phyloP scores from a whole-genome alignment of 2,329 filamentous ascomycete species.

The Scedosporium boydii region DNA sequence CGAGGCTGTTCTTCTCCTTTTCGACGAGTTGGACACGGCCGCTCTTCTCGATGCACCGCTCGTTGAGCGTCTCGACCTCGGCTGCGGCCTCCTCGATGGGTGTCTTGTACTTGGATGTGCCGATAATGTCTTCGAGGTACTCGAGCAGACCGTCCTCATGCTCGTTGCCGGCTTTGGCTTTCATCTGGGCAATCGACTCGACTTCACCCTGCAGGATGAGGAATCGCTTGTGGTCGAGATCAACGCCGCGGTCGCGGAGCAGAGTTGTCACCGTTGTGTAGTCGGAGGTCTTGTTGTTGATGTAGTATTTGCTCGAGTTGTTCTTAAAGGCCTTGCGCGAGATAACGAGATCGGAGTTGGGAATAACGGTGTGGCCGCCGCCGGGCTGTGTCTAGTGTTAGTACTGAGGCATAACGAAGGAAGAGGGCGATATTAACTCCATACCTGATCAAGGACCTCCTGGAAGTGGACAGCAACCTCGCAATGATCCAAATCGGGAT shows the following conservation, averaged over 20 bases:
- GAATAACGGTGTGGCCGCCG: conserved; percentile 66
- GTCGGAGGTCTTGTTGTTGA: conserved; percentile 80
- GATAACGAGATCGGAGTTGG: conserved; percentile 76
- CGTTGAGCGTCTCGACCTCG: conserved; percentile 87
- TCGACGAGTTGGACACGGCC: conserved; percentile 94
- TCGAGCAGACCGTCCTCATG: conserved; percentile 94
- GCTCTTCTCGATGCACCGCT: conserved; percentile 91
- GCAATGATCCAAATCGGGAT: conserved; percentile 78
- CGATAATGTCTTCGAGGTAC: conserved; percentile 97
- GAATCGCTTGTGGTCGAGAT: conserved; percentile 97
- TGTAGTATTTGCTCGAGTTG: conserved; percentile 97
- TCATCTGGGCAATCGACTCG: conserved; percentile 98
- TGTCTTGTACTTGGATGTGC: conserved; percentile 95
- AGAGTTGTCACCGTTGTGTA: conserved; percentile 87
- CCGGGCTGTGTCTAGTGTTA: conserved; percentile 45
- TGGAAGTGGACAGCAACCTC: conserved; percentile 97
- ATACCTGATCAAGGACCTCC: conserved; percentile 79
- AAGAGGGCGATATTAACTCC: no score
- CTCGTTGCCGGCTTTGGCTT: conserved; percentile 87
- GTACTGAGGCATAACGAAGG: no score
- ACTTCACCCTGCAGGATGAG: conserved; percentile 95
- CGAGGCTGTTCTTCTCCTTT: conserved; percentile 86
- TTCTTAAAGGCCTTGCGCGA: conserved; percentile 94
- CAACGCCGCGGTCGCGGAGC: conserved; percentile 78
- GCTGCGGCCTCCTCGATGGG: conserved; percentile 90